phyloP scores from a whole-genome alignment of 345 rosid genomes.

The Cardamine resedifolia region DNA sequence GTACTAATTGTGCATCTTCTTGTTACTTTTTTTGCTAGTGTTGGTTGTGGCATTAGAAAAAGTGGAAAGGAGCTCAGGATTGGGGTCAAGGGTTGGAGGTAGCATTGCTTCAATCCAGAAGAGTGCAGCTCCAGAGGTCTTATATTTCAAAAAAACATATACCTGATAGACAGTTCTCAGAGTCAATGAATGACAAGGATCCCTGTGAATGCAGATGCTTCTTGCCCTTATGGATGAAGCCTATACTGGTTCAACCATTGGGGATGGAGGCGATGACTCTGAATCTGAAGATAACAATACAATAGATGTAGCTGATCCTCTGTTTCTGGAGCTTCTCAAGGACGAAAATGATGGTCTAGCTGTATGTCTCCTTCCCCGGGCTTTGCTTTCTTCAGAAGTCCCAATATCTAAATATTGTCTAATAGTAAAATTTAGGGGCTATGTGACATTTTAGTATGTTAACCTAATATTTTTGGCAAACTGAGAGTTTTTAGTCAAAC shows the following conservation, averaged over 20 bases:
- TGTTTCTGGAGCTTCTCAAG: slow-evolving; percentile 93
- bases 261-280: slow-evolving; percentile 84
- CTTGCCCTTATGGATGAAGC: slow-evolving; percentile 99
- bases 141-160: slow-evolving; percentile 15
- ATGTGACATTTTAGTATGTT: neutral
- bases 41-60: slow-evolving; percentile 88
- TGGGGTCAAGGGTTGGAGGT: slow-evolving; percentile 76
- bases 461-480: neutral
- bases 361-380: slow-evolving; percentile 47
- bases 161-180: slow-evolving; percentile 13
- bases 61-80: slow-evolving; percentile 81
- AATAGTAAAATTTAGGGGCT: neutral
- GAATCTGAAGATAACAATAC: slow-evolving; percentile 86
- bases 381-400: neutral
- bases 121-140: slow-evolving; percentile 95
- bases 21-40: slow-evolving; percentile 46
- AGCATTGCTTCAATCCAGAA: slow-evolving; percentile 92
- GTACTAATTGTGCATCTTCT: neutral
- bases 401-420: neutral
- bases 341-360: slow-evolving; percentile 98
- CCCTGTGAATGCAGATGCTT: slow-evolving; percentile 64
- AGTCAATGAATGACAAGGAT: slow-evolving; percentile 14
- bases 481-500: too few relatives aligned
- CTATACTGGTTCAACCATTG: slow-evolving; percentile 94
- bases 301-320: slow-evolving; percentile 80